Base-by-base conservation (phyloP, 176 grass and related monocot genomes). In the Zoysia japonica region DNA sequence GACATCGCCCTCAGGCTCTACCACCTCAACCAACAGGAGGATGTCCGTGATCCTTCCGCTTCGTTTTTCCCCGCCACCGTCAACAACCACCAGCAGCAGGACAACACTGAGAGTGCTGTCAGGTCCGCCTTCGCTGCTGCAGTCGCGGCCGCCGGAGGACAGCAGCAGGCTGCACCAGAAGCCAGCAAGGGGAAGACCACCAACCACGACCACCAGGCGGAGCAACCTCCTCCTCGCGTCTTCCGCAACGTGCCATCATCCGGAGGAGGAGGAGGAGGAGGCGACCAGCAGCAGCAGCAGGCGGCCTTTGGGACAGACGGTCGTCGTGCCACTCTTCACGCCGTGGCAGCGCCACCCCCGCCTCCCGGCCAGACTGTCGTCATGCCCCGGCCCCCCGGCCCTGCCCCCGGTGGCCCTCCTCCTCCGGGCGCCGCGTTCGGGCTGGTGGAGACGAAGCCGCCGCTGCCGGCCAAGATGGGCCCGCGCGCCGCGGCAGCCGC, bases 1-100 rank as follows among this genome's bases (percentile, higher is more conserved):
- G 90, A 93, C 80, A 88, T 97, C 88, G 88, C 85, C 1, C 83
- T 97, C 5, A 78, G 70, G 1, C 70, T 84, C 6, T 93, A 93
- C 64, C 71, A 78, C 1, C 6, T 92, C 11, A 11, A 11, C 0
- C 65, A 71, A 12, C 3, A 13, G 12, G 42, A 67, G 16, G 61
- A 65, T 48, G 67, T 69, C 47, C 48, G 17, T 11, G 39, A 9
- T 43, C 5, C 46, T 0, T 4, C 72, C 9, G 44, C 39, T 17
- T 48, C 78, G 20, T 7, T 43, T 28, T 3, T 14, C 1, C 65
- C 64, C 60, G 15, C 7, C 28, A 43, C 45, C 67, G 3, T 28
- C 42, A 47, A 72, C 53, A 5, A 28, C 28, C 28, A 43, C 45
- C 67, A 6, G 42, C 42, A 47, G 78, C 53, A 5, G 55, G 69